phyloP scores from a whole-genome alignment of 179 eudicot species.

The Beta lomatogona region DNA sequence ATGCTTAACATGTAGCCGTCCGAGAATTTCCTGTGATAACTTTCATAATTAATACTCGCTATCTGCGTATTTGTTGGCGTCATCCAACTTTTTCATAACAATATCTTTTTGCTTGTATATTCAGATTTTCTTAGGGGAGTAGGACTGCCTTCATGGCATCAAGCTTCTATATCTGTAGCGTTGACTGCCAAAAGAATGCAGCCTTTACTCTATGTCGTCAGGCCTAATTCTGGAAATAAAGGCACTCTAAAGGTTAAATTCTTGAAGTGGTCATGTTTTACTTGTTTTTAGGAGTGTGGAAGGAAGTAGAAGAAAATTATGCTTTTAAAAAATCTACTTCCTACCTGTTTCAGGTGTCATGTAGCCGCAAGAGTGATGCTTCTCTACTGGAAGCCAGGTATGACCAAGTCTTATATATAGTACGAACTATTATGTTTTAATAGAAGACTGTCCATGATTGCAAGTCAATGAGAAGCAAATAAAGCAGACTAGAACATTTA shows the following conservation, averaged over 20 bases:
- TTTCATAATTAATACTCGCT: background rate
- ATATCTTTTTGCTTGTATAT: background rate
- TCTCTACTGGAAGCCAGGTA: conserved; percentile 69
- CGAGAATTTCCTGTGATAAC: background rate
- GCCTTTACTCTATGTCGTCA: conserved; percentile 31
- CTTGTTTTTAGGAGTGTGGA: background rate
- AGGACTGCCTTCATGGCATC: conserved; percentile 35
- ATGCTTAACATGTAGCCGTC: background rate
- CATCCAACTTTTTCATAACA: background rate
- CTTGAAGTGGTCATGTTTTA: conserved; percentile 4
- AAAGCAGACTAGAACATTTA: background rate
- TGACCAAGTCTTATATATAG: background rate
- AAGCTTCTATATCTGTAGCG: conserved; percentile 32
- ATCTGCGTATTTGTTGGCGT: background rate
- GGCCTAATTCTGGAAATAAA: conserved; percentile 34
- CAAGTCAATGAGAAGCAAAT: conserved; percentile 3
- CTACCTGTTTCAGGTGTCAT: conserved; percentile 50
- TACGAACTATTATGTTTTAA: background rate
- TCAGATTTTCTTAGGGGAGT: conserved; percentile 33
- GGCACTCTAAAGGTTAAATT: conserved; percentile 44
- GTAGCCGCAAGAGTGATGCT: conserved; percentile 52
- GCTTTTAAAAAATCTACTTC: conserved; percentile 5
- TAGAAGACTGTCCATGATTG: background rate
- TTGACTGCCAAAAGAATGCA: conserved; percentile 29
- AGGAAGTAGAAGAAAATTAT: background rate